phyloP scores from a whole-genome alignment of 31 red algal genomes.

The Odonthalia washingtoniensis region DNA sequence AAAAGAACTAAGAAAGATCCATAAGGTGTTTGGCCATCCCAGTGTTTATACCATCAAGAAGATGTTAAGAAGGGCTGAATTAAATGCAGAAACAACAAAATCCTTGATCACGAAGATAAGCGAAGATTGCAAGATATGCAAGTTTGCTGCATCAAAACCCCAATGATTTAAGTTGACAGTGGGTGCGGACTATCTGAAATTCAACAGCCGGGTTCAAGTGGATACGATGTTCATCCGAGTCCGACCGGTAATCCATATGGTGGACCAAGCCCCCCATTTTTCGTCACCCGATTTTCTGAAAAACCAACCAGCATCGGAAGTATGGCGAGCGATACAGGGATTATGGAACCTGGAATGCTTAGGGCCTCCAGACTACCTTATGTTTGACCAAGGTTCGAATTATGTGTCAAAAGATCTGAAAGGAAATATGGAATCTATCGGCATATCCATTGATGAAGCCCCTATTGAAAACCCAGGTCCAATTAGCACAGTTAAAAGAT shows the following conservation, averaged over 20 bases:
- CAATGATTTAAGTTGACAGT: slow-evolving; percentile 36
- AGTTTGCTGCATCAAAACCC: not conserved
- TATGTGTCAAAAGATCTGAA: slow-evolving; percentile 13
- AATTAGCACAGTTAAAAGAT: slow-evolving; percentile 38
- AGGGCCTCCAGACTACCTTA: slow-evolving; percentile 39
- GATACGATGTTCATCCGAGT: slow-evolving; percentile 17
- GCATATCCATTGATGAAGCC: not conserved
- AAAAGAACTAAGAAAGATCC: slow-evolving; percentile 16
- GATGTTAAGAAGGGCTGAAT: not conserved
- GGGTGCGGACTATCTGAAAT: slow-evolving; percentile 1
- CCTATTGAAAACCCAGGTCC: slow-evolving; percentile 29
- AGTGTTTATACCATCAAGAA: not conserved
- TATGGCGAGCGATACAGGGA: slow-evolving; percentile 2
- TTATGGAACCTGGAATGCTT: not conserved
- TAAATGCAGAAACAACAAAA: not conserved
- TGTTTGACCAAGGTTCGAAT: slow-evolving; percentile 29
- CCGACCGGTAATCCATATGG: not conserved
- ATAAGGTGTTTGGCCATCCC: not conserved
- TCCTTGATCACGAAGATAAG: not conserved
- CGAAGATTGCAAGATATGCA: not conserved
- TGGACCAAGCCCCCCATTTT: not conserved
- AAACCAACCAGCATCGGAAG: slow-evolving; percentile 1
- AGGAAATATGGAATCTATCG: not conserved
- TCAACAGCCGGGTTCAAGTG: slow-evolving; percentile 15
- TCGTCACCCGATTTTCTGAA: not conserved